phyloP scores from a whole-genome alignment of 2,329 filamentous ascomycete species.

The Beauveria medogensis region DNA sequence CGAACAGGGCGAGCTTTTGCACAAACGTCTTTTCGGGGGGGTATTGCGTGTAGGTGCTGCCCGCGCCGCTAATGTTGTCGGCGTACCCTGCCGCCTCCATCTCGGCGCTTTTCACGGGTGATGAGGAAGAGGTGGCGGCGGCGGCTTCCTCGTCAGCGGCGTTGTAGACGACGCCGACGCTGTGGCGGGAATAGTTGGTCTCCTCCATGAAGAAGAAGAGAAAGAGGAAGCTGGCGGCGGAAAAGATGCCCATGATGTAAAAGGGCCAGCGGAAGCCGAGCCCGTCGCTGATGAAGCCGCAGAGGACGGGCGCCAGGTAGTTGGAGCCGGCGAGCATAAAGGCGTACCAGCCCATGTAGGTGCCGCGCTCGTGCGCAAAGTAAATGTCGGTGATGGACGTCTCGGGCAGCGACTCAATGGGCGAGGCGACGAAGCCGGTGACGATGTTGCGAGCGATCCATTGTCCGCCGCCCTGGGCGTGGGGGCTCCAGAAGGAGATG shows the following conservation, averaged over 20 bases:
- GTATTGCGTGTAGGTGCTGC: background rate
- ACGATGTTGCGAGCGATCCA: conserved; percentile 39
- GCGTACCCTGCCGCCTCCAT: background rate
- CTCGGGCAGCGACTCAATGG: conserved; percentile 39
- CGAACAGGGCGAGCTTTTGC: conserved; percentile 31
- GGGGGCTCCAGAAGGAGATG: conserved; percentile 25
- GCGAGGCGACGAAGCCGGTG: conserved; percentile 34
- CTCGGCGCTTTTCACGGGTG: background rate
- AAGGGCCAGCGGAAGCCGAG: conserved; percentile 35
- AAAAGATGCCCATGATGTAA: conserved; percentile 34
- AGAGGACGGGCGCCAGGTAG: conserved; percentile 37
- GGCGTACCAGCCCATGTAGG: conserved; percentile 35
- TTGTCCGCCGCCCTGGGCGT: conserved; percentile 29
- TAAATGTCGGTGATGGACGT: conserved; percentile 34
- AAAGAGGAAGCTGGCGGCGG: conserved; percentile 26
- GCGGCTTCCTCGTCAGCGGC: background rate
- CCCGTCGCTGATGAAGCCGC: conserved; percentile 35
- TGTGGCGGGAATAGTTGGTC: conserved; percentile 40
- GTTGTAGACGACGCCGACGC: conserved; percentile 4
- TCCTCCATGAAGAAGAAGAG: conserved; percentile 53
- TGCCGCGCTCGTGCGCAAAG: conserved; percentile 35
- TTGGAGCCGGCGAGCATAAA: conserved; percentile 30
- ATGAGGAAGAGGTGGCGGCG: background rate
- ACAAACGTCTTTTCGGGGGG: conserved; percentile 30
- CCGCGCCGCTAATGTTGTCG: background rate